These are phyloP conservation scores for Larix sibirica DNA, from an alignment of 83 land plant genomes.

Conservation along the genomic window DNA sequence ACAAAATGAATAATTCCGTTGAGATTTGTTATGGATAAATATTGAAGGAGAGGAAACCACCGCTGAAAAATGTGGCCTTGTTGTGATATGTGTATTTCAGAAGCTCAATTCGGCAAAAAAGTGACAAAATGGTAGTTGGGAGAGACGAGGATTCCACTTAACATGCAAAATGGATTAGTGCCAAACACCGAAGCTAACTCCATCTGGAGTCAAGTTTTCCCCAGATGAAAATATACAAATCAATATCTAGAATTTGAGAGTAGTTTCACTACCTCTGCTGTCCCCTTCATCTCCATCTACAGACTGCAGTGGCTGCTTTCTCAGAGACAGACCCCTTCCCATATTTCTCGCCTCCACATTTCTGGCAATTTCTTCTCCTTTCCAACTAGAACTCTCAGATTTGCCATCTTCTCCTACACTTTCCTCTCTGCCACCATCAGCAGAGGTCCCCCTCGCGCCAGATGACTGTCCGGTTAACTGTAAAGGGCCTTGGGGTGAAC, in stretches of 20 bases:
- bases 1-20: constrained; percentile 12
- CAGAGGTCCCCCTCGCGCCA: constrained; percentile 20
- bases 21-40: constrained; percentile 12
- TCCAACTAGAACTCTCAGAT: constrained; percentile 11
- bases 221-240: neutral
- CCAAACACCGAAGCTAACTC: neutral
- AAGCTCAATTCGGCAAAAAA: neutral
- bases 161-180: neutral
- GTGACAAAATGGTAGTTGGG: constrained; percentile 7
- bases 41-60: constrained; percentile 9
- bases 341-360: neutral
- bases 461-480: constrained; percentile 47
- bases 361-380: neutral
- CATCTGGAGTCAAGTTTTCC: neutral
- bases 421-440: constrained; percentile 46
- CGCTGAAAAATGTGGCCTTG: constrained; percentile 13
- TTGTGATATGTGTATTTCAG: neutral
- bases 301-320: constrained; percentile 15
- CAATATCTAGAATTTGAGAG: constrained; percentile 42
- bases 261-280: constrained; percentile 56
- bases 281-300: constrained; percentile 35
- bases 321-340: constrained; percentile 15
- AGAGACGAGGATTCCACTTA: neutral
- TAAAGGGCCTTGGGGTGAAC: constrained; percentile 52
- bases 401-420: constrained; percentile 23